Evolutionary conservation across 2,329 filamentous ascomycete species (phyloP), one percentile per base, ranked within the genome.

Genomic region (Boeremia exigua): DNA sequence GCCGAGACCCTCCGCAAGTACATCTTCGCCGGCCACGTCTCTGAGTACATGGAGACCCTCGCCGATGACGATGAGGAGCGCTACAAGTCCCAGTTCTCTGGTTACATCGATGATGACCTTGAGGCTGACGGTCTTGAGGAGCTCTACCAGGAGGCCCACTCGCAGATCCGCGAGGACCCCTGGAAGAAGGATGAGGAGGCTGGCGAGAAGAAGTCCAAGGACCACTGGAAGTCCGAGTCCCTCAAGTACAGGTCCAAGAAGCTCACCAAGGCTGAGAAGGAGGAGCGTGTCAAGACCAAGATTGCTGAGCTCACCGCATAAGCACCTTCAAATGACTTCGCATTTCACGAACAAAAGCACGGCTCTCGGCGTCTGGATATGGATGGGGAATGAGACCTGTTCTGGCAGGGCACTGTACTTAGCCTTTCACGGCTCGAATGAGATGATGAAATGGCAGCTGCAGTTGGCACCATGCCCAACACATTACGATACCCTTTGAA

Each of bases 41-140:
- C 94, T 71, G 95, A 99, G 88, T 99, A 99, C 89, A 99, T 99
- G 95, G 95, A 99, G 89, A 95, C 90, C 58, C 91, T 99, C 67
- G 95, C 95, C 82, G 95, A 99, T 75, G 95, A 99, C 79, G 95
- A 99, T 78, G 95, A 99, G 90, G 95, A 99, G 88, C 93, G 95
- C 79, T 99, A 92, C 91, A 94, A 94, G 87, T 88, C 87, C 73
- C 95, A 99, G 86, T 99, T 99, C 90, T 85, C 88, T 80, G 89
- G 95, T 83, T 99, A 99, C 87, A 90, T 96, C 71, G 94, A 99
- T 68, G 92, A 96, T 77, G 95, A 96, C 73, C 81, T 99, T 68
- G 94, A 98, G 85, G 93, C 95, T 65, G 95, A 97, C 75, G 92
- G 90, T 74, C 87, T 99, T 59, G 95, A 99, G 91, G 95, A 99